Conservation (phyloP, 2,329 filamentous ascomycete genomes). For the Apiospora rasikravindrae region DNA sequence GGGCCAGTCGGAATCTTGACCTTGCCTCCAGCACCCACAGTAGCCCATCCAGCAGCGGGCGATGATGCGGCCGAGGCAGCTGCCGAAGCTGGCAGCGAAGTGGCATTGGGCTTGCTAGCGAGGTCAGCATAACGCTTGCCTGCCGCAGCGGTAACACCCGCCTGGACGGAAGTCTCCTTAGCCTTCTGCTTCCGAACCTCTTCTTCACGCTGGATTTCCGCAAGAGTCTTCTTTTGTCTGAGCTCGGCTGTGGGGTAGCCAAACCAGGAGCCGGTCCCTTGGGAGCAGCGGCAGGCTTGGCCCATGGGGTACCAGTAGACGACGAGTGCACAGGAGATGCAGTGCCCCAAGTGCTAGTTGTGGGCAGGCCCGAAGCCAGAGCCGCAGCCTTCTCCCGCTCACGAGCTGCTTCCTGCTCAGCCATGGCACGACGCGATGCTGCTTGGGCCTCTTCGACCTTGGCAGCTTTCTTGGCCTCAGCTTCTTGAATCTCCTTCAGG, state of each 20-base stretch:
- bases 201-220: slow-evolving; percentile 96
- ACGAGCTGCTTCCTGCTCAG: slow-evolving; percentile 77
- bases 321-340: slow-evolving; percentile 71
- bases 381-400: slow-evolving; percentile 66
- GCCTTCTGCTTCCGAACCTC: slow-evolving; percentile 85
- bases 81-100: slow-evolving; percentile 46
- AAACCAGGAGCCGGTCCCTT: slow-evolving; percentile 45
- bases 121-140: slow-evolving; percentile 96
- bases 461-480: slow-evolving; percentile 90
- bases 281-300: slow-evolving; percentile 60
- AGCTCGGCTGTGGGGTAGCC: slow-evolving; percentile 40
- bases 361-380: slow-evolving; percentile 80
- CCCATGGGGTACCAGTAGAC: slow-evolving; percentile 64
- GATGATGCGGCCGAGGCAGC: slow-evolving; percentile 46
- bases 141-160: slow-evolving; percentile 51
- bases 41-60: slow-evolving; percentile 79
- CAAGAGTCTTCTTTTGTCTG: slow-evolving; percentile 81
- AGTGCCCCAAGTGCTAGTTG: slow-evolving; percentile 87
- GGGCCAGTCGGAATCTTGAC: slow-evolving; percentile 74
- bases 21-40: slow-evolving; percentile 92
- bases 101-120: slow-evolving; percentile 70
- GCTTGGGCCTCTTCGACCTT: slow-evolving; percentile 83
- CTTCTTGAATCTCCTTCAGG: slow-evolving; percentile 94
- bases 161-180: slow-evolving; percentile 54
- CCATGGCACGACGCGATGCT: slow-evolving; percentile 74